Conservation (phyloP, 1,139 yeast species). For the Debaryomyces psychrophilus region DNA sequence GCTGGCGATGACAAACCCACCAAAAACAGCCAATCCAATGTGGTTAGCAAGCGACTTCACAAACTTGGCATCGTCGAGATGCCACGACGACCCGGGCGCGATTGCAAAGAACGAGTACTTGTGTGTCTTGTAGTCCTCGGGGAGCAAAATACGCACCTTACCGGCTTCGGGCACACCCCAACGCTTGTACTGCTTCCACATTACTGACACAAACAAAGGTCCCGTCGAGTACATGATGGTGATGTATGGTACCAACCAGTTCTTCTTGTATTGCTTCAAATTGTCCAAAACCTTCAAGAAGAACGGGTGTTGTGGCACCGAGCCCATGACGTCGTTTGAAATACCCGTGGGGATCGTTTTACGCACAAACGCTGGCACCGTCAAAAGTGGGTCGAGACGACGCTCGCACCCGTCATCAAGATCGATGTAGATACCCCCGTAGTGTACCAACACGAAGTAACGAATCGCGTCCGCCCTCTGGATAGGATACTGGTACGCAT, state of each 20-base stretch:
- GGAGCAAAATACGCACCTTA: slow-evolving; percentile 67
- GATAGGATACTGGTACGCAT: slow-evolving; percentile 75
- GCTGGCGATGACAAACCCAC: slow-evolving; percentile 65
- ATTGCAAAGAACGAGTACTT: slow-evolving; percentile 67
- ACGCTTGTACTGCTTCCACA: slow-evolving; percentile 86
- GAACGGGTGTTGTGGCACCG: slow-evolving; percentile 85
- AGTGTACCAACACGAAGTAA: slow-evolving; percentile 79
- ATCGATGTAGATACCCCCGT: slow-evolving; percentile 90
- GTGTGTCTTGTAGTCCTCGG: slow-evolving; percentile 67
- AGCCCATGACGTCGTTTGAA: slow-evolving; percentile 91
- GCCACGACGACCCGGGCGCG: slow-evolving; percentile 87
- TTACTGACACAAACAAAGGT: slow-evolving; percentile 80
- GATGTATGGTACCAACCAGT: slow-evolving; percentile 83
- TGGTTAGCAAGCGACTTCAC: slow-evolving; percentile 73
- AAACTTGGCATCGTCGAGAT: slow-evolving; percentile 78
- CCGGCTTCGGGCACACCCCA: slow-evolving; percentile 71
- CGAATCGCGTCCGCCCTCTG: slow-evolving; percentile 93
- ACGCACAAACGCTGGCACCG: slow-evolving; percentile 83
- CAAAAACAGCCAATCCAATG: slow-evolving; percentile 66
- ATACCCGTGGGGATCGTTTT: slow-evolving; percentile 90
- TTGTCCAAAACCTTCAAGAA: slow-evolving; percentile 70
- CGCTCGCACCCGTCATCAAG: slow-evolving; percentile 86
- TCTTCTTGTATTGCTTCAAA: slow-evolving; percentile 62
- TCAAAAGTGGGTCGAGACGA: slow-evolving; percentile 74
- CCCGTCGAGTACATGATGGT: slow-evolving; percentile 96